Evolutionary conservation across 768 basidiomycete species (phyloP).

Genomic region (Cystobasidiopsis lactophilus): DNA sequence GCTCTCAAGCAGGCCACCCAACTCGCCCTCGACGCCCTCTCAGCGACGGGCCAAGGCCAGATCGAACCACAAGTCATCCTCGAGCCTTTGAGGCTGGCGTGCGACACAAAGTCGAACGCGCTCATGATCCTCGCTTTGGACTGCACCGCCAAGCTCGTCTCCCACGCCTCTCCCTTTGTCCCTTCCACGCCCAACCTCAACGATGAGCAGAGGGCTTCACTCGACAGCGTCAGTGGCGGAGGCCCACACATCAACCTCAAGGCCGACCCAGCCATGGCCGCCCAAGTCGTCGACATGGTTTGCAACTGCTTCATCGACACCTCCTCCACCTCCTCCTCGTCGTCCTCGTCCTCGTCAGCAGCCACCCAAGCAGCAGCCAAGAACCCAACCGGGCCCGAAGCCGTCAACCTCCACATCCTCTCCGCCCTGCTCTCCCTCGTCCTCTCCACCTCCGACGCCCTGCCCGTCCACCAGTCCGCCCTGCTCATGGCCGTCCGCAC

Average conservation of each 20-base stretch:
- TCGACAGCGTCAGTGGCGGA: neutral
- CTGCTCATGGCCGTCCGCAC: slow-evolving; percentile 88
- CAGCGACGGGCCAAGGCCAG: neutral
- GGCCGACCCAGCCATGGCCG: slow-evolving; percentile 39
- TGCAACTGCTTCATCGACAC: slow-evolving; percentile 21
- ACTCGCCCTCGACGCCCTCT: slow-evolving; percentile 16
- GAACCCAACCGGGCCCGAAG: slow-evolving; percentile 13
- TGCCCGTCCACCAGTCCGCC: slow-evolving; percentile 77
- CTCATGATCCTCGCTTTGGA: slow-evolving; percentile 92
- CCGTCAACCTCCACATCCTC: slow-evolving; percentile 81
- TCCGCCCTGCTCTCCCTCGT: slow-evolving; percentile 79
- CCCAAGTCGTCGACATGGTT: slow-evolving; percentile 82
- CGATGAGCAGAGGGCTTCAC: neutral
- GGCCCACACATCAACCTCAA: neutral
- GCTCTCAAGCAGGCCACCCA: slow-evolving; percentile 19
- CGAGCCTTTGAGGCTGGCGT: slow-evolving; percentile 84
- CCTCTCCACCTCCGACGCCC: slow-evolving; percentile 27
- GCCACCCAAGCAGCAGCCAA: slow-evolving; percentile 23
- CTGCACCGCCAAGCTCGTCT: slow-evolving; percentile 90
- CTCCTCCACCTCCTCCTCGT: slow-evolving; percentile 32
- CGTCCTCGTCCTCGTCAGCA: slow-evolving; percentile 48
- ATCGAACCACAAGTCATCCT: slow-evolving; percentile 22
- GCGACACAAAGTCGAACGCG: slow-evolving; percentile 81
- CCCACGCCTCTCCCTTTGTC: slow-evolving; percentile 39
- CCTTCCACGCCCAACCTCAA: slow-evolving; percentile 29